Conservation (phyloP, 2,329 filamentous ascomycete genomes). For the Aspergillus unguis region DNA sequence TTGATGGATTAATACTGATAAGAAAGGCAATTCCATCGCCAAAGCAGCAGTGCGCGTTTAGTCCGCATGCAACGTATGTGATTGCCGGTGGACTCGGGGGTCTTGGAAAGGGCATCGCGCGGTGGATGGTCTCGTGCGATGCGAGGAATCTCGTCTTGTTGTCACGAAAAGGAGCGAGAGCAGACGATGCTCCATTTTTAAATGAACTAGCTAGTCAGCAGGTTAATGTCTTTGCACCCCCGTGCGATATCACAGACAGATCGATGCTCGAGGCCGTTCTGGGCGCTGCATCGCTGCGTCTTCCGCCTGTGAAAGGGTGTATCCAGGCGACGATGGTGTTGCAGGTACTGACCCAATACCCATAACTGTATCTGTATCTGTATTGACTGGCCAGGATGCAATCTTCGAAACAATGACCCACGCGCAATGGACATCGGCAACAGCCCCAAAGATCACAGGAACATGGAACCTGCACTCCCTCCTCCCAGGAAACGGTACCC, state of each 20-base stretch:
- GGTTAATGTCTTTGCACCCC: neutral
- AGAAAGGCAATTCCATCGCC: neutral
- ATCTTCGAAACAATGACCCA: slow-evolving; percentile 2
- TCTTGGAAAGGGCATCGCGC: neutral
- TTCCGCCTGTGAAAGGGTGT: slow-evolving; percentile 24
- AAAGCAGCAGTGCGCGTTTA: neutral
- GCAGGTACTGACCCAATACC: neutral
- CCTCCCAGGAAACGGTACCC: neutral
- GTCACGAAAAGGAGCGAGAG: neutral
- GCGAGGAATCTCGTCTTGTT: neutral
- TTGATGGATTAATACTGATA: no score
- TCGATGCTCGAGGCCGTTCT: slow-evolving; percentile 3
- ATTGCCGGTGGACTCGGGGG: neutral
- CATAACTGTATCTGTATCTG: neutral
- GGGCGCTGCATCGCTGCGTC: neutral
- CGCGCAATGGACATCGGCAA: neutral
- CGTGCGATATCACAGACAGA: slow-evolving; percentile 6
- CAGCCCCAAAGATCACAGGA: neutral
- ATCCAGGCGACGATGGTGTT: slow-evolving; percentile 7
- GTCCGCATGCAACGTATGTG: neutral
- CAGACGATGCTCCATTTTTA: neutral
- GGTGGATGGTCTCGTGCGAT: neutral
- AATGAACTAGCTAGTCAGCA: neutral
- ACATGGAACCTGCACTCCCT: slow-evolving; percentile 2
- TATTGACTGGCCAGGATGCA: neutral